Evolutionary conservation across 106 monocot species (phyloP), one percentile per base, ranked within the genome.

Genomic region (Platanthera zijinensis): DNA sequence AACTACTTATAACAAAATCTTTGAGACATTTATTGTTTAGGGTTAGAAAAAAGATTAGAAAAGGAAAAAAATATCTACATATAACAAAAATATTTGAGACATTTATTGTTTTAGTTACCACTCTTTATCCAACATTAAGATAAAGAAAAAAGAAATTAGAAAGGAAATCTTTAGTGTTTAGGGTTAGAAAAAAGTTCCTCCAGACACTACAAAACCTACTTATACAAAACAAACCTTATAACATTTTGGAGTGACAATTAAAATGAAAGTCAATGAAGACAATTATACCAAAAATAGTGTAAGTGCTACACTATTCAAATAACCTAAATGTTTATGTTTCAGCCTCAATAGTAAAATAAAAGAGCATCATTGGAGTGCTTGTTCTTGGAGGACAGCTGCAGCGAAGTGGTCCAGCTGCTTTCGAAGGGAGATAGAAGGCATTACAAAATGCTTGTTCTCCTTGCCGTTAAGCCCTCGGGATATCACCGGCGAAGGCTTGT

Each of bases 401-500:
- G 53, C 47, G 10, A 15, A 18, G n/a, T 18, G 82, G 50, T 77
- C 82, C 3, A 59, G 74, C 48, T 75, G 78, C 79, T 85, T 89
- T 52, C 81, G 78, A 8, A 78, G 15, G 21, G 84, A 90, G 48
- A 78, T 76, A 13, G 86, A 87, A 14, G 86, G 84, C 52, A 85
- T 66, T 17, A 71, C 32, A 56, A 80, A 45, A 45, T 73, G 46
- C 18, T 90, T 82, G 78, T 84, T 84, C 22, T 83, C 78, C 82
- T 78, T 78, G 4, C 80, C 80, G 52, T 80, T 75, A 32, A 80
- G 19, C 28, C 79, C 86, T 50, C 84, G 76, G 18, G 86, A 83
- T 6, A 80, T 82, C 49, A 86, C 84, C n/a, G 90, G 75, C 71
- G 86, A 86, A 2, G 84, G 61, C 73, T 78, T 84, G 84, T 87